Evolutionary conservation across 2,329 filamentous ascomycete species (phyloP).

Genomic region (Epicoccum sorghinum): DNA sequence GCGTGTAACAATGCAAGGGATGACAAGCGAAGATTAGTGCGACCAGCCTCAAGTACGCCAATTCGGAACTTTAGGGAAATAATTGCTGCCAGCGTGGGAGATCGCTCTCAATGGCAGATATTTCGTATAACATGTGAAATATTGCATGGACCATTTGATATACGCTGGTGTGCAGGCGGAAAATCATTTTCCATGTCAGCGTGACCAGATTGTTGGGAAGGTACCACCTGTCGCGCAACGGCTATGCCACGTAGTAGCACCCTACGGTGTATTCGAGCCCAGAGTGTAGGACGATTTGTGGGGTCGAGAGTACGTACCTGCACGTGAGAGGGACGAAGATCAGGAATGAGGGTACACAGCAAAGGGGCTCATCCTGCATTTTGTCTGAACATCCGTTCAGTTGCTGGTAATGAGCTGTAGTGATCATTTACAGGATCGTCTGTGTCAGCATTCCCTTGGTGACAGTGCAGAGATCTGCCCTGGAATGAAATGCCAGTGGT

Average conservation of each 20-base stretch:
- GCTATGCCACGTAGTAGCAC: not conserved
- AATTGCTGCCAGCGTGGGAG: too few relatives aligned
- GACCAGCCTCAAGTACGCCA: not conserved
- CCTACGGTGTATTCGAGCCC: not conserved
- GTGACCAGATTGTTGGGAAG: slow-evolving; percentile 7
- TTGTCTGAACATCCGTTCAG: too few relatives aligned
- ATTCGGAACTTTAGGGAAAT: not conserved
- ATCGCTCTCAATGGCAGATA: too few relatives aligned
- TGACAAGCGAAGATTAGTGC: slow-evolving; percentile 6
- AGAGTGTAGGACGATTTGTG: not conserved
- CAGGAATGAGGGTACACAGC: not conserved
- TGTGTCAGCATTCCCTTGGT: not conserved
- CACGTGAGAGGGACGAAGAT: not conserved
- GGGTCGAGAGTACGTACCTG: not conserved
- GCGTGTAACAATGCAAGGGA: slow-evolving; percentile 15
- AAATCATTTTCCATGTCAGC: slow-evolving; percentile 9
- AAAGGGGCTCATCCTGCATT: not conserved
- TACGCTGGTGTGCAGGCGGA: slow-evolving; percentile 6
- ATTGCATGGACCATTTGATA: not conserved
- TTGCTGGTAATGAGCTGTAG: not conserved
- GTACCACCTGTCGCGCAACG: slow-evolving; percentile 12
- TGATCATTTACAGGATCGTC: not conserved
- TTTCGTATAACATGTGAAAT: not conserved
- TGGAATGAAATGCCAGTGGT: slow-evolving; percentile 1
- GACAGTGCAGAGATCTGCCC: not conserved